phyloP scores from a whole-genome alignment of 768 basidiomycete genomes.

The Mycena haematopus region DNA sequence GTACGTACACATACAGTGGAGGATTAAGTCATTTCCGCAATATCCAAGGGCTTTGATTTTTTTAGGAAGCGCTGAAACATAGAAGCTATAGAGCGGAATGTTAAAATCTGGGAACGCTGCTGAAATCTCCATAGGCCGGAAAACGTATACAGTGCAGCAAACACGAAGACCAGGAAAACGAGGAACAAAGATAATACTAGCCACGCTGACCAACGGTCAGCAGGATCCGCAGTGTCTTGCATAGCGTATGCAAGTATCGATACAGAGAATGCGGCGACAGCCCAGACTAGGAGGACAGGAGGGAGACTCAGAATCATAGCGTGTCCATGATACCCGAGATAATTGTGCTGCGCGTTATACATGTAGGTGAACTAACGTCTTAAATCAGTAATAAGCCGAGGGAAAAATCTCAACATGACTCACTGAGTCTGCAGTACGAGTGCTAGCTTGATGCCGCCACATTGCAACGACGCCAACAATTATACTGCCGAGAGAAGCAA shows the following conservation, averaged over 20 bases:
- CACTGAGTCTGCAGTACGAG: slow-evolving; percentile 51
- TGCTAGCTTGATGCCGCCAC: slow-evolving; percentile 60
- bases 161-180: slow-evolving; percentile 45
- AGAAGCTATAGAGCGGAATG: neutral
- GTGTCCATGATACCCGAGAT: slow-evolving; percentile 54
- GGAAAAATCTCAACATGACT: slow-evolving; percentile 15
- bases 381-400: slow-evolving; percentile 7
- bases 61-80: neutral
- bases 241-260: slow-evolving; percentile 53
- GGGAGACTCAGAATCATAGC: slow-evolving; percentile 59
- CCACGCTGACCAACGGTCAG: slow-evolving; percentile 44
- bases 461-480: slow-evolving; percentile 62
- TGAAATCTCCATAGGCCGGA: slow-evolving; percentile 57
- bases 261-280: slow-evolving; percentile 54
- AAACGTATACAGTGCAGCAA: slow-evolving; percentile 53
- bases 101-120: slow-evolving; percentile 23
- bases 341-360: slow-evolving; percentile 53
- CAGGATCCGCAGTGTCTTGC: slow-evolving; percentile 39
- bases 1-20: too few relatives aligned
- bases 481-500: slow-evolving; percentile 60
- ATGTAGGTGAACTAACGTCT: slow-evolving; percentile 59
- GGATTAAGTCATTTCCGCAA: slow-evolving; percentile 22
- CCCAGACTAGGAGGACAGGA: slow-evolving; percentile 61
- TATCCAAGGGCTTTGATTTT: slow-evolving; percentile 11
- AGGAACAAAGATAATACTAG: slow-evolving; percentile 48